A percentile compares a stretch with the other conserved stretches of the same genome.
Conservation (phyloP, 352 stramenopile species). For the Pythium oligandrum region DNA sequence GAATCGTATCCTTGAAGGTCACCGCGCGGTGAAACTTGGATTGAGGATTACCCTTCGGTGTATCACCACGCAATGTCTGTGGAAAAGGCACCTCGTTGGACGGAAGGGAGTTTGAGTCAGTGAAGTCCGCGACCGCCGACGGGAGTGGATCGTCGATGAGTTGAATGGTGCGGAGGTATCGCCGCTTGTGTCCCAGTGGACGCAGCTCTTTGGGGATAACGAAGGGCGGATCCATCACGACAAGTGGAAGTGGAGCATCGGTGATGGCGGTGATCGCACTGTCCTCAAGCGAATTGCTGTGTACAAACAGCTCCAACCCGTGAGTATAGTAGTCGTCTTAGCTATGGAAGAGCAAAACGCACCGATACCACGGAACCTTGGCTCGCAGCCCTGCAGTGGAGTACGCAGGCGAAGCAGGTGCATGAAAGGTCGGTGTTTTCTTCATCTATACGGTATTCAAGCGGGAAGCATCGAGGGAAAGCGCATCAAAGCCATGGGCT, state of each 20-base stretch:
- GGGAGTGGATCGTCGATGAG: slow-evolving; percentile 24
- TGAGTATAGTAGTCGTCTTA: neutral
- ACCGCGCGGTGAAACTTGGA: slow-evolving; percentile 9
- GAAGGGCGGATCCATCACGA: slow-evolving; percentile 45
- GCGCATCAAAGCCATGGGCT: too few species aligned
- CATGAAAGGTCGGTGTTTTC: too few species aligned
- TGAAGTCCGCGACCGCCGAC: neutral
- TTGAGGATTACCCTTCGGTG: slow-evolving; percentile 8
- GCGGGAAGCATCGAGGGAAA: too few species aligned
- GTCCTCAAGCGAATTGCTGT: slow-evolving; percentile 66
- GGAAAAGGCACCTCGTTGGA: slow-evolving; percentile 7
- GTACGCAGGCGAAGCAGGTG: too few species aligned
- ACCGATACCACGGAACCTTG: slow-evolving; percentile 72
- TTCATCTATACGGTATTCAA: too few species aligned
- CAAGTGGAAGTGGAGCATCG: slow-evolving; percentile 31
- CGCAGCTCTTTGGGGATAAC: slow-evolving; percentile 48
- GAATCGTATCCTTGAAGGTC: slow-evolving; percentile 2
- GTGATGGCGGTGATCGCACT: slow-evolving; percentile 19
- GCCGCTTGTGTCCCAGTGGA: slow-evolving; percentile 32
- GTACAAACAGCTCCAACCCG: neutral
- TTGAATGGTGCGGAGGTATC: slow-evolving; percentile 64
- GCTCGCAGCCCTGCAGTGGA: neutral
- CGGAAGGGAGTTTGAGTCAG: neutral
- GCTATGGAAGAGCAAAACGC: slow-evolving; percentile 5
- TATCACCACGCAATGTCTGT: slow-evolving; percentile 10